Evolutionary conservation across 805 yeast species (phyloP).

Genomic region (Wickerhamiella parazyma): DNA sequence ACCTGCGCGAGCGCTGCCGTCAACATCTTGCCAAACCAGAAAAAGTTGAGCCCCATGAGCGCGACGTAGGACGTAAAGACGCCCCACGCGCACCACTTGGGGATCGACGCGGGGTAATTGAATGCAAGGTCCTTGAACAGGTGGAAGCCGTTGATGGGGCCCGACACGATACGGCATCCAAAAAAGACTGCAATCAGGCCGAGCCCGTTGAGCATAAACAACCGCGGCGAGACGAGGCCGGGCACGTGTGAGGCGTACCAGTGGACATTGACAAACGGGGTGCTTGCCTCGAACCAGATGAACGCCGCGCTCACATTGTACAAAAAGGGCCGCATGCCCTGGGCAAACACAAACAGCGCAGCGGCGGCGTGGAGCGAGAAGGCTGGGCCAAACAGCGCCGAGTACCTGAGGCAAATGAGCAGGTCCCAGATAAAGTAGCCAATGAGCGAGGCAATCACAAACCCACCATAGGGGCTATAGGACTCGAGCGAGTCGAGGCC

Average conservation of each 20-base stretch:
- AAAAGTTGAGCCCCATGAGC: slow-evolving; percentile 55
- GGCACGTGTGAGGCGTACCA: slow-evolving; percentile 83
- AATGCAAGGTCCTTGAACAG: slow-evolving; percentile 25
- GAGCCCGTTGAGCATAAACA: slow-evolving; percentile 58
- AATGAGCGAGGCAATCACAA: slow-evolving; percentile 54
- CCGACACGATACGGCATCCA: slow-evolving; percentile 72
- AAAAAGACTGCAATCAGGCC: slow-evolving; percentile 58
- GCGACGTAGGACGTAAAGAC: slow-evolving; percentile 46
- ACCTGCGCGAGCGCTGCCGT: slow-evolving; percentile 17
- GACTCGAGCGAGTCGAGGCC: slow-evolving; percentile 50
- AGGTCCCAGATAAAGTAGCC: slow-evolving; percentile 94
- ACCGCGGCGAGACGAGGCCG: slow-evolving; percentile 42
- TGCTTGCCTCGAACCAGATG: slow-evolving; percentile 71
- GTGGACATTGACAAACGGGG: slow-evolving; percentile 89
- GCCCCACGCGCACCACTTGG: slow-evolving; percentile 34
- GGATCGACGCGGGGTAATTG: slow-evolving; percentile 27
- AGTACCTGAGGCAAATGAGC: slow-evolving; percentile 49
- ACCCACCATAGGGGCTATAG: slow-evolving; percentile 58
- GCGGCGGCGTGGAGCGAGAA: slow-evolving; percentile 75
- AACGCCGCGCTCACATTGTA: slow-evolving; percentile 74
- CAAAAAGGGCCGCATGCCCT: slow-evolving; percentile 58
- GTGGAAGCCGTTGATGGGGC: slow-evolving; percentile 52
- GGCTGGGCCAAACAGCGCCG: slow-evolving; percentile 60
- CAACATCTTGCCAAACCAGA: slow-evolving; percentile 86
- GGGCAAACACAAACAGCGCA: slow-evolving; percentile 57